Evolutionary conservation across 108 stramenopile genomes (phyloP).

Genomic region (Skeletonema grethae): DNA sequence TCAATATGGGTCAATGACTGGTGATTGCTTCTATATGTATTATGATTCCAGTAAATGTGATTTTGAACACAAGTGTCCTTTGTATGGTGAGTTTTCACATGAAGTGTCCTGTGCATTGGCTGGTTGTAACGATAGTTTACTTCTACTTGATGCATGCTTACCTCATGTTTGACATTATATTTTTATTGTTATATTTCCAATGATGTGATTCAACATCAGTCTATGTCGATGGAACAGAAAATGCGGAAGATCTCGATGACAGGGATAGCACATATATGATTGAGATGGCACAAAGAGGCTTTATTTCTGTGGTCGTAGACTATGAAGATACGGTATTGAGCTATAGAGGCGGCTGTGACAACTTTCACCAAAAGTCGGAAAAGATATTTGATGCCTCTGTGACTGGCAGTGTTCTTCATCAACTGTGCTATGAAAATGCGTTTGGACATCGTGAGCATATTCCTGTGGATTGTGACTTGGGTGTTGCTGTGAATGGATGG

Average conservation of each 20-base stretch:
- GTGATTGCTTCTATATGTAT: conserved; percentile 3
- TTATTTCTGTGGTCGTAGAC: neutral
- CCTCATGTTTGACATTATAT: neutral
- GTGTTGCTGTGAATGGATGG: neutral
- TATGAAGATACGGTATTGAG: neutral
- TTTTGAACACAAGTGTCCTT: neutral
- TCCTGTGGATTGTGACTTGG: neutral
- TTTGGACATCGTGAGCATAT: neutral
- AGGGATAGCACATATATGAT: neutral
- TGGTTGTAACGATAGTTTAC: neutral
- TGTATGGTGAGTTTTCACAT: neutral
- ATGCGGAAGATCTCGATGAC: neutral
- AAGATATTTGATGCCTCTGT: neutral
- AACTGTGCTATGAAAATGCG: neutral
- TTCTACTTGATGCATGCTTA: too few relatives aligned
- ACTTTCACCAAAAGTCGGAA: neutral
- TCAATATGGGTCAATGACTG: neutral
- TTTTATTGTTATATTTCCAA: neutral
- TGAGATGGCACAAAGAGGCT: neutral
- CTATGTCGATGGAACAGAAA: neutral
- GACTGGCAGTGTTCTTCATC: neutral
- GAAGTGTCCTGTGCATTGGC: neutral
- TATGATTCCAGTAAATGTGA: neutral
- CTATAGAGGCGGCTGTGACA: neutral
- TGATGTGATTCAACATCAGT: neutral